These are phyloP conservation scores for Pichia kluyveri DNA, from an alignment of 805 yeast genomes.

Conservation along the genomic window DNA sequence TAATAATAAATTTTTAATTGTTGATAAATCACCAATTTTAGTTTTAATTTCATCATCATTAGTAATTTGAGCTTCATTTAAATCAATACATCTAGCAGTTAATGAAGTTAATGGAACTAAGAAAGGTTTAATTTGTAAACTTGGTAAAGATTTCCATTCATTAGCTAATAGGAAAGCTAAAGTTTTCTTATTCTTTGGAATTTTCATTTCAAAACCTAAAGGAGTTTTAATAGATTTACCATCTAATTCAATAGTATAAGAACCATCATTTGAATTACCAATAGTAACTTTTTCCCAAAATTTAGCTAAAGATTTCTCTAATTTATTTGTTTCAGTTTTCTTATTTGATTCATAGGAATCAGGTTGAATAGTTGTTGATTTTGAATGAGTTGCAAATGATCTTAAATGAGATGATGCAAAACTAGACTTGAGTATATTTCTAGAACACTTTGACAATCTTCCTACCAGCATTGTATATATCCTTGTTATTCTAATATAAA, in stretches of 20 bases:
- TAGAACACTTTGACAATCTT: no score
- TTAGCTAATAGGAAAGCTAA: constrained; percentile 71
- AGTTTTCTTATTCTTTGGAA: constrained; percentile 50
- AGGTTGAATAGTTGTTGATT: background rate
- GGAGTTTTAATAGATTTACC: constrained; percentile 78
- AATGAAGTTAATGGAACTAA: constrained; percentile 82
- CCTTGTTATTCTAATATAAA: no score
- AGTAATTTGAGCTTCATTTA: constrained; percentile 33
- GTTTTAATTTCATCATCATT: constrained; percentile 41
- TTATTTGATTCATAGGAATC: constrained; percentile 37
- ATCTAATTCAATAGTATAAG: constrained; percentile 55
- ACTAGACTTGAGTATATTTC: no score
- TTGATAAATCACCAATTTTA: constrained; percentile 54
- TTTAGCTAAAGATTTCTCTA: constrained; percentile 57
- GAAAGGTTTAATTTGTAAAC: constrained; percentile 62
- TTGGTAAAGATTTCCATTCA: constrained; percentile 79
- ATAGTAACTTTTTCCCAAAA: constrained; percentile 73
- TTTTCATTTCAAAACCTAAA: constrained; percentile 55
- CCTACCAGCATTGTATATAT: no score
- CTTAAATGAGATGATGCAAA: background rate
- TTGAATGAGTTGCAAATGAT: constrained; percentile 5
- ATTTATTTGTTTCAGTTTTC: constrained; percentile 55
- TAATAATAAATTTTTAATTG: constrained; percentile 51
- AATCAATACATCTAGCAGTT: constrained; percentile 79
- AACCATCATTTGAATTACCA: constrained; percentile 23